Evolutionary conservation across 2,329 filamentous ascomycete species (phyloP), one percentile per base, ranked within the genome.

Genomic region (Sclerotinia subarctica): DNA sequence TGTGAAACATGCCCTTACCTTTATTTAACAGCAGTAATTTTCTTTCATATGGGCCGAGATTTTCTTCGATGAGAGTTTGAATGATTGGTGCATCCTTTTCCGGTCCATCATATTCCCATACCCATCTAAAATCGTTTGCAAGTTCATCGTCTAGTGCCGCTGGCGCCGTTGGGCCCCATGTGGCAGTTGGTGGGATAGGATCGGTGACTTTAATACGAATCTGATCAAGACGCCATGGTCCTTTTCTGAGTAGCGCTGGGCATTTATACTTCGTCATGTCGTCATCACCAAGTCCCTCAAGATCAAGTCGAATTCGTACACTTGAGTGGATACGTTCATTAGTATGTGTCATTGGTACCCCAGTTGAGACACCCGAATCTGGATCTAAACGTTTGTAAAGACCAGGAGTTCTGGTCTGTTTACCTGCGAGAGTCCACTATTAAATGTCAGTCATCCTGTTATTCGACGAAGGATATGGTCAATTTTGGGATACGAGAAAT

Each of bases 21-120:
- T 72, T 75, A 53, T 74, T 76, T 38, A 85, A 68, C 53, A 79
- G 75, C 19, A 86, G 73, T 21, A 86, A 69, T 69, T 82, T 81
- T 58, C 80, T 76, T 74, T 87, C 84, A 74, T 82, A 86, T 1
- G 82, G 83, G 0, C 84, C 84, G 5, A 87, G 72, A 5, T 78
- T 81, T 73, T 86, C 85, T 72, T 87, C 85, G 5, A 83, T 78
- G 79, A 88, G 78, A 38, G 80, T 77, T 32, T 77, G 67, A n/a
- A 65, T 77, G 70, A 79, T 75, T 2, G 82, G 82, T 10, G 81
- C 82, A 2, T 78, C 73, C 26, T 73, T 71, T 65, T 83, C 79
- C 0, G 78, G 76, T 0, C 85, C 85, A 21, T 76, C 74, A 58
- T 85, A 87, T 73, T 84, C 81, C 85, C 84, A 87, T 1, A 84